Evolutionary conservation across 148 eudicot genomes (phyloP), one percentile per base, ranked within the genome.

Genomic region (Persicaria maculosa): DNA sequence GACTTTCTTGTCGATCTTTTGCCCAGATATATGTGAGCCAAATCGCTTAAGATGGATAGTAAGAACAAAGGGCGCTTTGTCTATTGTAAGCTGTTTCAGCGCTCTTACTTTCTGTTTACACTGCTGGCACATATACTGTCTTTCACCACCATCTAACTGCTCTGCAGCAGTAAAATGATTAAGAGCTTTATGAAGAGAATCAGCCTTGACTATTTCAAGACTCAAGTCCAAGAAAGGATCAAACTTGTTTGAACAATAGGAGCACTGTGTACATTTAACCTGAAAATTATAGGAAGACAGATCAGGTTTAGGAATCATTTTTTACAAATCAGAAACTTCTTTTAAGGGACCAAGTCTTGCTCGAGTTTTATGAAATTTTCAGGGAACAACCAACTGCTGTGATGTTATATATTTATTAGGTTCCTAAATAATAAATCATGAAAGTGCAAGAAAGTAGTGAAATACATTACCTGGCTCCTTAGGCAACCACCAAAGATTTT

Each of bases 71-170:
- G 99, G 99, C 58, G 97, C 91, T 82, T 88, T 85, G 80, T 88
- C 65, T 55, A 95, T 78, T 6, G 97, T 88, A 22, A 95, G 94
- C 83, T 90, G 91, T 79, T 95, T 95, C 65, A 87, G 83, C 44
- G 99, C 99, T 85, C 72, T 87, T 15, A 95, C 99, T 83, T 95
- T 95, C 74, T 92, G 92, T 77, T 86, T 95, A 89, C 99, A 95
- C 71, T 75, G 85, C 71, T 92, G 85, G 78, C 99, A 95, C 48
- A 90, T 86, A 79, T 95, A 95, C 77, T 88, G 90, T 81, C 79
- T 90, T 67, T 82, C 93, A 75, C 99, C 99, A 50, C 96, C 97
- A 81, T 95, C 99, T 68, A 95, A 85, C 58, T 86, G 91, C 79
- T 95, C 97, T 64, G 82, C 75, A 59, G 90, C 91, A 19, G 93